Base-by-base conservation (phyloP, 2,329 filamentous ascomycete species). In the Aspergillus sp. region DNA sequence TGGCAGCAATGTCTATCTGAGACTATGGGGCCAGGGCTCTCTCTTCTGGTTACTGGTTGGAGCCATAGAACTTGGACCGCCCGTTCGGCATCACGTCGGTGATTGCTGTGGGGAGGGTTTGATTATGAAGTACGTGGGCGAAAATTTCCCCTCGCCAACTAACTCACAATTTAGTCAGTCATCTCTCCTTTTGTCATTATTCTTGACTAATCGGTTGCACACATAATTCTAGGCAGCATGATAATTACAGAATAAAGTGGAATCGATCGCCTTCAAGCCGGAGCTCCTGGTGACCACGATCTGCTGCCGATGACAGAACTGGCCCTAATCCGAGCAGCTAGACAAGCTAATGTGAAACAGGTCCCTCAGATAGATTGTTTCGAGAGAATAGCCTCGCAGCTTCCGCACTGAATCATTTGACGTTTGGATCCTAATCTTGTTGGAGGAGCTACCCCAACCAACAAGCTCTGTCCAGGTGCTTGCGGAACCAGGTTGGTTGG, bases 11-110 rank as follows among this genome's bases (percentile, higher is more conserved):
- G 58, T 61, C 59, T 54, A 63, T 56, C 55, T 47, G 52, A 58
- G 25, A 51, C 50, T 57, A 54, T 45, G 57, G 50, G 57, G 49
- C 28, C 45, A 55, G 53, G 39, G 36, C 41, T 32, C 28, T 55
- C 25, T 55, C 25, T 41, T 28, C 28, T 43, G 53, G 53, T 45
- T 55, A 28, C 36, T n/a, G 17, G 13, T 36, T 57, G 49, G 57
- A 56, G 59, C 63, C 30, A 55, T 50, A 48, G 52, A 63, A 63
- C 64, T 63, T 59, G 63, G 64, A 48, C 64, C 63, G 48, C 58
- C 60, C 19, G 63, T 66, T 66, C 63, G 64, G 56, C 57, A 43
- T 63, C 52, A 57, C 57, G 30, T 54, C 39, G 48, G 55, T 59
- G 52, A 58, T 54, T 59, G 23, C 28, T 54, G 64, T 65, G 64